Evolutionary conservation across 805 yeast species (phyloP), one percentile per base, ranked within the genome.

Genomic region (Saccharomycopsis guyanensis): DNA sequence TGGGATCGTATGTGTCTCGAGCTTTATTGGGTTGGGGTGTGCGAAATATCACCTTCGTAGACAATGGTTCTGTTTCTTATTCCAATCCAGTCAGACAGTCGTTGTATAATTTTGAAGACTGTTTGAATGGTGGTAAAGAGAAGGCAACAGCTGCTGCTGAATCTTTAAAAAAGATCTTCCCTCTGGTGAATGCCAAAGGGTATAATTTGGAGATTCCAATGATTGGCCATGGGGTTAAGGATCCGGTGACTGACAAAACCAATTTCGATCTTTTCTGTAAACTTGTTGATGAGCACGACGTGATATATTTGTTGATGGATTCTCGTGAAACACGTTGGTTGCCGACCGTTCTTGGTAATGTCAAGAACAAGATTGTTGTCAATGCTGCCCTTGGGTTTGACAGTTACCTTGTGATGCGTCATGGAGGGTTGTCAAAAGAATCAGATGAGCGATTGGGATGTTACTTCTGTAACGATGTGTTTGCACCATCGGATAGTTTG

Each of bases 21-120:
- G 82, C 85, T 0, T 64, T 93, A 24, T 60, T 93, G 61, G 97
- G 95, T 1, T 93, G 98, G 98, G 98, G 98, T 3, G 89, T 89
- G 0, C 67, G 86, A 39, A 69, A 78, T 31, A 81, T 93, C 16
- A 83, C 96, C 0, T 80, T 93, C 63, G 91, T 93, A 2, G 99
- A 93, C 61, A 86, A 77, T 60, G 95, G 97, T 2, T 69, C 74
- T 20, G 87, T 94, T 0, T 87, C 97, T 3, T 87, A 80, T 63
- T 86, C 96, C 7, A 93, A 93, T 56, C 98, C 98, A 0, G 98
- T 93, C 0, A 70, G 99, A 43, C 99, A 93, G 56, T 91, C 97
- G 0, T 63, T 93, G 19, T 93, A 79, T 62, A 73, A 70, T 18
- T 91, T 86, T 63, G 73, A 74, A n/a, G 97, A 93, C 64, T 83